Evolutionary conservation across 179 eudicot species (phyloP), one percentile per base, ranked within the genome.

Genomic region (Drosera spatulata): DNA sequence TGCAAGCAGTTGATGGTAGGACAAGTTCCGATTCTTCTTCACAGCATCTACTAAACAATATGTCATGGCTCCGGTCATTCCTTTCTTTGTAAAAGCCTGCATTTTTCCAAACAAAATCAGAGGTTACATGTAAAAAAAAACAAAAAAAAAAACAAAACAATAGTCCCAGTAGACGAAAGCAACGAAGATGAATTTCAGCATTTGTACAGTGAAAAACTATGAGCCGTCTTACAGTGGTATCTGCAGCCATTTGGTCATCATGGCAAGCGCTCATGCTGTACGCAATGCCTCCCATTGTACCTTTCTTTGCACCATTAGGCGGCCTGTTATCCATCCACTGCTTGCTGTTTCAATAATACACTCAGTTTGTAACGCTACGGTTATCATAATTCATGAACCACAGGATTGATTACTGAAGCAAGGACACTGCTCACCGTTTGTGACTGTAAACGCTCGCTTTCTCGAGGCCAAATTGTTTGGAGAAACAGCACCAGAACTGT

Each of bases 221-320:
- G 33, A 4, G 46, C 39, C 13, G 37, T n/a, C 88, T 73, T 73
- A 88, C 96, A 48, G 73, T 68, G 63, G 87, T 83, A 75, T 88
- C 96, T 40, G 80, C 74, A 62, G 96, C 94, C 69, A 76, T 61
- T 64, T 88, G 87, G 68, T 86, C 70, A 74, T 88, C 96, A 59
- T 77, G 83, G 50, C 94, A 88, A 12, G 96, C 96, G 66, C 96
- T 88, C 42, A 88, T 69, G 58, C 81, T 73, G 69, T 86, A 71
- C 53, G 87, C 96, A 38, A 55, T 73, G 69, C 90, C 96, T 22
- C 90, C 96, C 41, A 58, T 78, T 7, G 85, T 79, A 55, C 91
- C 74, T 66, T 85, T 85, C 15, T 62, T 48, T 33, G 66, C 83
- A 22, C 86, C 78, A 10, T 91, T 82, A 4, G 86, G 80, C 59